Base-by-base conservation (phyloP, 257 asterid species). In the Forsythia suspensa region DNA sequence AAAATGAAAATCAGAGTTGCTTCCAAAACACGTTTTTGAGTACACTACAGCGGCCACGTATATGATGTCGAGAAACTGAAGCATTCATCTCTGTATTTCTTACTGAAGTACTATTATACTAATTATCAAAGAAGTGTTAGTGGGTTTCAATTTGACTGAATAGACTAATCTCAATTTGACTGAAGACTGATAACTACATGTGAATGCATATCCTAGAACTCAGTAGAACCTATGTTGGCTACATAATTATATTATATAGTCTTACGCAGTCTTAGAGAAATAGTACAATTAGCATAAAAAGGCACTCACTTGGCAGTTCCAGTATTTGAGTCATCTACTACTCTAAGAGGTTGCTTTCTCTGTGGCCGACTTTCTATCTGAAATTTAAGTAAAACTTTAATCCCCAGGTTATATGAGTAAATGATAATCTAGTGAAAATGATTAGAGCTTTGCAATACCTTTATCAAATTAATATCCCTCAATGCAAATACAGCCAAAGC, bases 281-380 rank as follows among this genome's bases (percentile, higher is more conserved):
- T 6, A 57, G 34, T 57, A 57, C 2, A 1, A 57, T n/a, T 57
- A 57, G 66, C 24, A n/a, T 16, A 24, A n/a, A n/a, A n/a, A n/a
- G 12, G 48, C 8, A 71, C 82, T 82, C 78, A 82, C 85, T 82
- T 82, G 82, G 82, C 80, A 68, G 80, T 78, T 59, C 85, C 85
- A 36, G 29, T 73, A 21, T 82, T 78, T 43, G 77, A 82, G 43
- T 75, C 86, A 71, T 82, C 86, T 24, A 79, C 76, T 6, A 79
- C 83, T 42, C 86, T 40, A n/a, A 79, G 43, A 3, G 86, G 83
- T 46, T 75, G 81, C 61, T 82, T 79, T 71, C 81, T 79, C 66
- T 79, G 83, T 15, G 86, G 86, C 11, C 86, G 80, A 24, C 86
- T 82, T 79, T 82, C 86, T 59, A 82, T 79, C 86, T 82, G 48